Percentiles rank a stretch among this genome's conserved stretches.
phyloP scores from a whole-genome alignment of 331 rosid species.

The Rhamnella rubrinervis region DNA sequence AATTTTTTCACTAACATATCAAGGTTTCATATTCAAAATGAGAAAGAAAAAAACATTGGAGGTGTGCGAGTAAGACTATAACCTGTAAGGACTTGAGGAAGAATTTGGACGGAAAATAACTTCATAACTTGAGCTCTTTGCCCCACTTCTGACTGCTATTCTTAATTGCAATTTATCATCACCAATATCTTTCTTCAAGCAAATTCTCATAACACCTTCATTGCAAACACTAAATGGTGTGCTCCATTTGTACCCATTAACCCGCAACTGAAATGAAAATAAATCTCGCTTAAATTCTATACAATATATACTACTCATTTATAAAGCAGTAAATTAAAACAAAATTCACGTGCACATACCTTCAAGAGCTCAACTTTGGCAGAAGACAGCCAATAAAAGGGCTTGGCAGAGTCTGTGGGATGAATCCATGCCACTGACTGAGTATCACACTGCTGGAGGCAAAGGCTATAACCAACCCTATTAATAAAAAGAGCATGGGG shows the following conservation, averaged over 20 bases:
- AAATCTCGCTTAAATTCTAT: conserved; percentile 21
- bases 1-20: conserved; percentile 14
- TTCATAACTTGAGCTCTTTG: conserved; percentile 77
- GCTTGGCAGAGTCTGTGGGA: conserved; percentile 86
- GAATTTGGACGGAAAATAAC: conserved; percentile 79
- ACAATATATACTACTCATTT: conserved; percentile 12
- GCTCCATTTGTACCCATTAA: conserved; percentile 91
- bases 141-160: conserved; percentile 90
- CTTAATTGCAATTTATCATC: conserved; percentile 53
- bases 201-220: conserved; percentile 82
- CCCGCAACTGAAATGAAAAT: conserved; percentile 56
- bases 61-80: conserved; percentile 19
- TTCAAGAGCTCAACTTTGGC: conserved; percentile 78
- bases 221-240: conserved; percentile 74
- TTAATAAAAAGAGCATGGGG: conserved; percentile 77
- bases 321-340: neutral
- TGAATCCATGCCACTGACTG: conserved; percentile 78
- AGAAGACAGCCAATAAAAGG: conserved; percentile 74
- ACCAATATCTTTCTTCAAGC: conserved; percentile 65
- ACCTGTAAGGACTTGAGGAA: conserved; percentile 89
- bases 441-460: conserved; percentile 87
- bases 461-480: conserved; percentile 81
- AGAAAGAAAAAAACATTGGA: neutral
- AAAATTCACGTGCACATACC: conserved; percentile 35
- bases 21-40: neutral